phyloP scores from a whole-genome alignment of 108 stramenopile species.

The Skeletonema costatum region DNA sequence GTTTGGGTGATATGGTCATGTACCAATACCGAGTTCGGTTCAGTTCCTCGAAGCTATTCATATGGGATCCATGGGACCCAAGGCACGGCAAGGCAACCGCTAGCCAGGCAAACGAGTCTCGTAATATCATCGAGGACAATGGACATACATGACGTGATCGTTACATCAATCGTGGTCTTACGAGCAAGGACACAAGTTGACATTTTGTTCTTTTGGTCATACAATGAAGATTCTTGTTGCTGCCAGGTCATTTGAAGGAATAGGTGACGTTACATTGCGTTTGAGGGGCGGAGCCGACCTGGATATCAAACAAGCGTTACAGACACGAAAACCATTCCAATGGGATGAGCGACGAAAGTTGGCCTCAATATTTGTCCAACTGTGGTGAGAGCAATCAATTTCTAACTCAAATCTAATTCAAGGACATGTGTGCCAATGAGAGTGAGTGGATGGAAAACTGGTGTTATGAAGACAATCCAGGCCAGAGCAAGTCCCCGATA shows the following conservation, averaged over 20 bases:
- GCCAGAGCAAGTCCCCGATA: slow-evolving; percentile 78
- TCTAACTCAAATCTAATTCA: slow-evolving; percentile 85
- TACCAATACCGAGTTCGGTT: slow-evolving; percentile 90
- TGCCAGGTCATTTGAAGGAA: slow-evolving; percentile 67
- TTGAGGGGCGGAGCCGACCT: slow-evolving; percentile 89
- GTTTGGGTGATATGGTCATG: slow-evolving; percentile 87
- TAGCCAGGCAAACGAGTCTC: slow-evolving; percentile 86
- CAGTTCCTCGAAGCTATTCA: slow-evolving; percentile 89
- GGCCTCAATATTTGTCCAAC: slow-evolving; percentile 86
- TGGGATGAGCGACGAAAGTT: slow-evolving; percentile 90
- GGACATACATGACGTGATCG: slow-evolving; percentile 93
- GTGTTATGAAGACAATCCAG: slow-evolving; percentile 91
- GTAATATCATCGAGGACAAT: slow-evolving; percentile 92
- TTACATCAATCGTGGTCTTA: slow-evolving; percentile 93
- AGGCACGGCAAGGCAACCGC: slow-evolving; percentile 82
- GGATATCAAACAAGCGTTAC: slow-evolving; percentile 80
- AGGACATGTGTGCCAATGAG: slow-evolving; percentile 82
- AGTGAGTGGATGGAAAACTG: slow-evolving; percentile 81
- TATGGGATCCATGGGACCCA: slow-evolving; percentile 90
- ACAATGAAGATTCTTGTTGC: slow-evolving; percentile 90
- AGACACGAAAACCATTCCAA: slow-evolving; percentile 83
- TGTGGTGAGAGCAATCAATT: slow-evolving; percentile 69
- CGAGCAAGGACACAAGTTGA: slow-evolving; percentile 91
- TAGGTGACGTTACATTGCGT: slow-evolving; percentile 77
- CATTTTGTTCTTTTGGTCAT: slow-evolving; percentile 84